Evolutionary conservation across 306 rosid species (phyloP), one percentile per base, ranked within the genome.

Genomic region (Trifolium fragiferum): DNA sequence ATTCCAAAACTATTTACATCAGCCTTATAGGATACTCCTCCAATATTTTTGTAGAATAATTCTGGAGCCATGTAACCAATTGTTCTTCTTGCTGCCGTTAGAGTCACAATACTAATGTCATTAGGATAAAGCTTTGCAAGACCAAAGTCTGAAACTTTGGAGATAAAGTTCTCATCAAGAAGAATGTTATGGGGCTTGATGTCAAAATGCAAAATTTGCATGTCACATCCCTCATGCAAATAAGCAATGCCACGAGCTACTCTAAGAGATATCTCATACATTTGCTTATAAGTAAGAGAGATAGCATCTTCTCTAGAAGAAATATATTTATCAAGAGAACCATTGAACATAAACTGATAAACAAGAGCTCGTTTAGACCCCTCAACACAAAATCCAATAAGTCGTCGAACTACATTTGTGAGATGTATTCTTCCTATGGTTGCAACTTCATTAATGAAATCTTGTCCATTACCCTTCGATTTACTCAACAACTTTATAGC

Each of bases 341-440:
- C 63, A 57, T 57, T 57, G 4, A 37, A 0, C 63, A 57, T 57
- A 3, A 5, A 57, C 1, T 57, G 37, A 25, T 57, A 57, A 2
- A 57, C 37, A 57, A 57, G 63, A 57, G 37, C 63, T 12, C 37
- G 63, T 25, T 57, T 57, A 4, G 63, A 57, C 6, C 63, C 63
- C 1, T 57, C 63, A 5, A 12, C 37, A 2, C 63, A 57, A 57
- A 57, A 57, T 1, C 63, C 63, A 57, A 57, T 6, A 27, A 57
- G 63, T 23, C 63, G 63, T 23, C 63, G 32, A 3, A 57, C 63
- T 0, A 57, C 63, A 57, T 57, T 57, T 1, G 63, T 23, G 33
- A 23, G 63, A 27, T 57, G n/a, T 57, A 57, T 57, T 57, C 63
- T 57, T 57, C 63, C 63, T 23, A 57, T 23, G 1, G 63, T 57